Percentiles rank a stretch among this genome's conserved stretches.
These are phyloP conservation scores for Penicillium daleae DNA, from an alignment of 495 filamentous ascomycete species.

Conservation along the genomic window DNA sequence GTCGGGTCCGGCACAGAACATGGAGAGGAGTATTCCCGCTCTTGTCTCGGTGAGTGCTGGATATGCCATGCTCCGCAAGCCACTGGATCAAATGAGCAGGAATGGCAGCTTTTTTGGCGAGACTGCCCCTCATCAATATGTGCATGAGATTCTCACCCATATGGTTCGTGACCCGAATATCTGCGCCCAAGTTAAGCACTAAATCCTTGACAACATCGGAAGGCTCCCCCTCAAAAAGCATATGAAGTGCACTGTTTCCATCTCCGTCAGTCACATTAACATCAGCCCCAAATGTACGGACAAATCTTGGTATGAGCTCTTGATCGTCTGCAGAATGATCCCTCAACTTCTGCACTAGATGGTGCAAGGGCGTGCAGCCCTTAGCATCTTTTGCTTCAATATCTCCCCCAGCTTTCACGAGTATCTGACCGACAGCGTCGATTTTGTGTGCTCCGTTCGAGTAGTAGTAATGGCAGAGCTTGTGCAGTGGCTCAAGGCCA, in stretches of 20 bases:
- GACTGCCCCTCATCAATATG: neutral
- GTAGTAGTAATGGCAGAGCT: neutral
- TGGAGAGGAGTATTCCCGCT: conserved; percentile 8
- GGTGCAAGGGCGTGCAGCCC: conserved; percentile 8
- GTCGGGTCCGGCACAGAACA: neutral
- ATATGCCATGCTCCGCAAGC: conserved; percentile 1
- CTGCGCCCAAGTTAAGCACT: neutral
- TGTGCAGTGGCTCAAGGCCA: conserved; percentile 7
- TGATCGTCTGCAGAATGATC: neutral
- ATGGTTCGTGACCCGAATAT: neutral
- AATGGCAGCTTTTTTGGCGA: neutral
- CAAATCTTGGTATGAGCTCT: neutral
- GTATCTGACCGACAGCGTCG: neutral
- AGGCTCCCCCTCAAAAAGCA: neutral
- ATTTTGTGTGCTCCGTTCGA: neutral
- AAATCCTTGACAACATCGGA: neutral
- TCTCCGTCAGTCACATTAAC: conserved; percentile 5
- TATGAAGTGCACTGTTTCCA: conserved; percentile 5
- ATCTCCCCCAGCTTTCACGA: neutral
- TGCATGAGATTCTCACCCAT: conserved; percentile 1
- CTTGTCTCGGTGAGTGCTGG: neutral
- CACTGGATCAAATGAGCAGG: neutral
- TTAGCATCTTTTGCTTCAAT: conserved; percentile 5
- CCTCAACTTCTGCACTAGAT: neutral
- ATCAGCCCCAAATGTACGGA: neutral